These are phyloP conservation scores for Epichloe sylvatica DNA, from an alignment of 2,329 filamentous ascomycete species.

Conservation along the genomic window DNA sequence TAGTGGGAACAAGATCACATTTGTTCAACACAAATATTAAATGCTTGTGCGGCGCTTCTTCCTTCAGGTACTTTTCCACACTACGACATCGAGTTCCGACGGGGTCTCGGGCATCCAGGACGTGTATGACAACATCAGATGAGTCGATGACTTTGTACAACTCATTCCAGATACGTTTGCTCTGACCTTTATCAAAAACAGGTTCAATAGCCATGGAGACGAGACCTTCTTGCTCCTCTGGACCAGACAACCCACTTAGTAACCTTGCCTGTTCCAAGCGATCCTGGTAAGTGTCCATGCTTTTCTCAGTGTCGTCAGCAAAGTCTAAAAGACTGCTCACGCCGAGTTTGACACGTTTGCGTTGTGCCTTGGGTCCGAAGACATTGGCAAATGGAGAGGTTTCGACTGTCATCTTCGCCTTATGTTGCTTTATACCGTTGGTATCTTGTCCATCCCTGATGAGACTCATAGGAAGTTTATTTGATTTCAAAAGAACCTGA, in stretches of 20 bases:
- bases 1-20: slow-evolving; percentile 74
- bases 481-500: slow-evolving; percentile 86
- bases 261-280: slow-evolving; percentile 65
- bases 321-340: slow-evolving; percentile 73
- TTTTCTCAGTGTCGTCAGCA: slow-evolving; percentile 64
- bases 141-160: slow-evolving; percentile 91
- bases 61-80: slow-evolving; percentile 74
- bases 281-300: slow-evolving; percentile 69
- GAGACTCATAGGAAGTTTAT: slow-evolving; percentile 91
- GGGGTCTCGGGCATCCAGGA: slow-evolving; percentile 79
- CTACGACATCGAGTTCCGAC: slow-evolving; percentile 72
- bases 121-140: slow-evolving; percentile 90
- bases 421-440: slow-evolving; percentile 81
- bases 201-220: slow-evolving; percentile 57
- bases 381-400: slow-evolving; percentile 73
- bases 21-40: slow-evolving; percentile 38
- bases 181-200: slow-evolving; percentile 89
- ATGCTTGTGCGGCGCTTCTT: slow-evolving; percentile 94
- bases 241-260: slow-evolving; percentile 54
- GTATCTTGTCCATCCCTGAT: slow-evolving; percentile 65
- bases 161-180: slow-evolving; percentile 95
- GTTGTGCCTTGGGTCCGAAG: slow-evolving; percentile 84
- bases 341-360: slow-evolving; percentile 81
- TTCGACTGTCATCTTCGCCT: slow-evolving; percentile 87
- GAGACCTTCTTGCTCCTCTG: slow-evolving; percentile 35